A percentile compares a stretch with the other conserved stretches of the same genome.
Evolutionary conservation across 441 rosid genomes (phyloP).

Genomic region (Brassica balearica): DNA sequence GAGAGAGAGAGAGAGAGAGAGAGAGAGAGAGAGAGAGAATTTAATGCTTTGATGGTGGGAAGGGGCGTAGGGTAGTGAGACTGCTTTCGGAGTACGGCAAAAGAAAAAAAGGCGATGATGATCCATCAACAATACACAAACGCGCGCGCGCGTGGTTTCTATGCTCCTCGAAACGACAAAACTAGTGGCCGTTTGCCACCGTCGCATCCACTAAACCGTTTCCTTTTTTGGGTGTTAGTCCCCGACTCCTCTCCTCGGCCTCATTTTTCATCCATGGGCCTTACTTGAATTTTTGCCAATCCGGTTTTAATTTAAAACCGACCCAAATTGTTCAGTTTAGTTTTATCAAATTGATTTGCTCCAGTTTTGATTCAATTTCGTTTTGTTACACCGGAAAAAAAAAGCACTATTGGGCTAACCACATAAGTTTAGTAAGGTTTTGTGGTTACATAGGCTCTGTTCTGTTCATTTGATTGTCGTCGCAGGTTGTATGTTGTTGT

Average conservation of each 20-base stretch:
- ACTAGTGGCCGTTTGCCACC: conserved; percentile 48
- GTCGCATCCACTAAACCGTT: conserved; percentile 45
- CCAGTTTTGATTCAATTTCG: background rate
- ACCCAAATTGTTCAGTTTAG: background rate
- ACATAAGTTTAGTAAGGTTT: no score
- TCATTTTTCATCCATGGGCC: background rate
- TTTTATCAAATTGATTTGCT: background rate
- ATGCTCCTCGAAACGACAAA: conserved; percentile 54
- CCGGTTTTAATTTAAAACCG: background rate
- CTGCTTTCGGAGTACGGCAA: conserved; percentile 30
- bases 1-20: conserved; percentile 43
- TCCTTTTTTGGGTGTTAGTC: conserved; percentile 35
- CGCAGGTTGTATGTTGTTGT: no score
- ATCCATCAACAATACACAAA: conserved; percentile 18
- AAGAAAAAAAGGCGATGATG: conserved; percentile 30
- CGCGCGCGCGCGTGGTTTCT: conserved; percentile 37
- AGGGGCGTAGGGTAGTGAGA: conserved; percentile 44
- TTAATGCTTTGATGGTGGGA: conserved; percentile 46
- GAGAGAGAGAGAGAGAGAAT: conserved; percentile 44
- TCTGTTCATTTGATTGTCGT: no score
- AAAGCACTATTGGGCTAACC: no score
- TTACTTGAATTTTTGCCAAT: background rate
- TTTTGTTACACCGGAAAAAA: no score
- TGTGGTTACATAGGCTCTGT: no score
- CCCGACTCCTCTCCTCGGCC: conserved; percentile 23